phyloP scores from a whole-genome alignment of 2,329 filamentous ascomycete genomes.

The Thelonectria blattea region DNA sequence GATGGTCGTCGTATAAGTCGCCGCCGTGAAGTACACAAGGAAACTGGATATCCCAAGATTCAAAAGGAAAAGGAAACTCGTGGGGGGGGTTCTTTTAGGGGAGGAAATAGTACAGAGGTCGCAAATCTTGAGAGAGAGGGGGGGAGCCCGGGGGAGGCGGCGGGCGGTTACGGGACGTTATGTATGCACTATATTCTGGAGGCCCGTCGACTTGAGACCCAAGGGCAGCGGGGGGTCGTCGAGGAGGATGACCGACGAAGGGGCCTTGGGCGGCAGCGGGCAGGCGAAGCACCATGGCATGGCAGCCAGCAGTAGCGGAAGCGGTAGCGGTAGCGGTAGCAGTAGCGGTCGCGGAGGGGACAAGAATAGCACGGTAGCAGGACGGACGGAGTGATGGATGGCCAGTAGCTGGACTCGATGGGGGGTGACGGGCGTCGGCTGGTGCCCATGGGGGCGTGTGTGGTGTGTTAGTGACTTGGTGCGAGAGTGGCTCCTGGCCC shows the following conservation, averaged over 20 bases:
- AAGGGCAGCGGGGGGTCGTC: background rate
- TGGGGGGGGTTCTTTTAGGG: conserved; percentile 31
- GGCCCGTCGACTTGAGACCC: conserved; percentile 13
- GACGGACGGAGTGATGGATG: background rate
- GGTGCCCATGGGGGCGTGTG: conserved; percentile 21
- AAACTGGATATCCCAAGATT: conserved; percentile 17
- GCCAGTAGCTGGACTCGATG: conserved; percentile 10
- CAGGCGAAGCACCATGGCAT: conserved; percentile 23
- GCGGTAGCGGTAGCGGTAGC: background rate
- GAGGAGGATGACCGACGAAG: background rate
- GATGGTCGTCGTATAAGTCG: conserved; percentile 20
- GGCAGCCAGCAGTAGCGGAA: conserved; percentile 8
- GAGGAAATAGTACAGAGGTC: conserved; percentile 41
- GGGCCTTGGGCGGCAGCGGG: conserved; percentile 22
- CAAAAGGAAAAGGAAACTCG: conserved; percentile 41
- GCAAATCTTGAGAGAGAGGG: conserved; percentile 47
- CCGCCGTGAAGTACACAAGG: conserved; percentile 40
- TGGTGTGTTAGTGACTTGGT: conserved; percentile 16
- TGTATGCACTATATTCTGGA: conserved; percentile 48
- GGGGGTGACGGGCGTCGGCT: background rate
- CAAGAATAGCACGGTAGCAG: conserved; percentile 33
- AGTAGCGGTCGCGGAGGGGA: conserved; percentile 33
- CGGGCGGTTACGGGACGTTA: conserved; percentile 57
- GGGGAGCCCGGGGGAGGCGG: conserved; percentile 40
- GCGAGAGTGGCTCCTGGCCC: conserved; percentile 26